Evolutionary conservation across 2,329 filamentous ascomycete genomes (phyloP), one percentile per base, ranked within the genome.

Genomic region (Zalaria sp.): DNA sequence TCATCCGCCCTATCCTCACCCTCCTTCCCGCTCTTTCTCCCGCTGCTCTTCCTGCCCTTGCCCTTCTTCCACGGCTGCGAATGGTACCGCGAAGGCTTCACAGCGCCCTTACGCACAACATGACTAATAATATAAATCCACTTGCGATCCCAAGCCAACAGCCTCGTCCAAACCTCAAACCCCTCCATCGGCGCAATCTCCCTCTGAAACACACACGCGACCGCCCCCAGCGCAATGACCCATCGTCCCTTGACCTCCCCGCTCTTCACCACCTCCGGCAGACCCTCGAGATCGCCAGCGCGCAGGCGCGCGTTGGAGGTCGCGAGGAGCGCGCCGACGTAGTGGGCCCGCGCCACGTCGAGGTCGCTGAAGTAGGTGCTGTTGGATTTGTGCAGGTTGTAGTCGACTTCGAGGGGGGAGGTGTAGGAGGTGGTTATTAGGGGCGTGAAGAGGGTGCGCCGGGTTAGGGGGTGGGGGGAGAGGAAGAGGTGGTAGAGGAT

Each of bases 281-380:
- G 48, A 3, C 57, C 57, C 27, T 52, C 53, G 38, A 58, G 49
- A 41, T 61, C 57, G 8, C 59, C 59, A 8, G 47, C 40, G 34
- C 60, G 58, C 10, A 61, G 46, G 8, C 58, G 46, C 2, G 56
- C 56, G 32, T 71, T 63, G 2, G 61, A 67, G 11, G 61, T 65
- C 9, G 65, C 60, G 31, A 71, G 60, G 1, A 72, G 50, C 1
- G 60, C 61, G 5, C 78, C 81, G 41, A 93, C 77, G 5, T 91
- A 75, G 49, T 93, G 83, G 1, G 83, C 83, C 43, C 91, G 82
- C 34, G 81, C 77, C 45, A 89, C 74, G 61, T 93, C 87, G 49
- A 93, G 77, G 61, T 93, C 86, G 49, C 78, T 69, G 57, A 93
- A 93, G 67, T 93, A 93, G 27, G 87, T 93, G 51, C 75, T 77